Conservation (phyloP, 1,139 yeast genomes). For the Kodamaea arcana region DNA sequence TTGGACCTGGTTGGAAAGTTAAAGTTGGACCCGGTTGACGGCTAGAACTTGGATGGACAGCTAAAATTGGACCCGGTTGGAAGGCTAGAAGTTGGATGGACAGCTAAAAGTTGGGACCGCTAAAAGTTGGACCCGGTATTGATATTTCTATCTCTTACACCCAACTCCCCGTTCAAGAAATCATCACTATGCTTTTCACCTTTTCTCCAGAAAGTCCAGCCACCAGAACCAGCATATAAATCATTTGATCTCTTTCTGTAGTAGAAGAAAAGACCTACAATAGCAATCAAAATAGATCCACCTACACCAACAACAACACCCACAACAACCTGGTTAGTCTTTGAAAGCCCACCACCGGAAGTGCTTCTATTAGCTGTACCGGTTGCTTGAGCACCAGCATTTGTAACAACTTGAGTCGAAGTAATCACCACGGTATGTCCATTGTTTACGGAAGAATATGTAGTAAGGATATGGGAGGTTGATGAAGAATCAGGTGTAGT, state of each 20-base stretch:
- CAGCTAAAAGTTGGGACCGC: no score
- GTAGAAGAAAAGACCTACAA: conserved; percentile 33
- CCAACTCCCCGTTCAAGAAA: conserved; percentile 56
- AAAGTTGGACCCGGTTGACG: no score
- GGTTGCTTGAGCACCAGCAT: conserved; percentile 21
- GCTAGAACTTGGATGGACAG: no score
- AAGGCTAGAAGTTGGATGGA: no score
- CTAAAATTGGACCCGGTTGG: no score
- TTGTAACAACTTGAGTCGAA: conserved; percentile 28
- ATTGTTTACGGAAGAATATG: conserved; percentile 30
- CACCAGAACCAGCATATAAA: conserved; percentile 25
- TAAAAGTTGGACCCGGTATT: conserved; percentile 47
- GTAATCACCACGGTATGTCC: conserved; percentile 41
- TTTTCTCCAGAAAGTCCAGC: conserved; percentile 54
- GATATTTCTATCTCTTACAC: conserved; percentile 44
- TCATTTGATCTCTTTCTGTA: conserved; percentile 31
- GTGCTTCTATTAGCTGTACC: conserved; percentile 9
- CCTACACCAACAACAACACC: conserved; percentile 53
- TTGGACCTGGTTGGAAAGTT: no score
- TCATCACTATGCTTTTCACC: conserved; percentile 51
- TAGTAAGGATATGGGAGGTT: conserved; percentile 20
- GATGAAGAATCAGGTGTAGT: conserved; percentile 12
- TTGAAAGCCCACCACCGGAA: conserved; percentile 31
- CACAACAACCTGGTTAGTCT: conserved; percentile 44
- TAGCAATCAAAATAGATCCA: conserved; percentile 39